Conservation (phyloP, 2,329 filamentous ascomycete genomes). For the Hortaea sp. region DNA sequence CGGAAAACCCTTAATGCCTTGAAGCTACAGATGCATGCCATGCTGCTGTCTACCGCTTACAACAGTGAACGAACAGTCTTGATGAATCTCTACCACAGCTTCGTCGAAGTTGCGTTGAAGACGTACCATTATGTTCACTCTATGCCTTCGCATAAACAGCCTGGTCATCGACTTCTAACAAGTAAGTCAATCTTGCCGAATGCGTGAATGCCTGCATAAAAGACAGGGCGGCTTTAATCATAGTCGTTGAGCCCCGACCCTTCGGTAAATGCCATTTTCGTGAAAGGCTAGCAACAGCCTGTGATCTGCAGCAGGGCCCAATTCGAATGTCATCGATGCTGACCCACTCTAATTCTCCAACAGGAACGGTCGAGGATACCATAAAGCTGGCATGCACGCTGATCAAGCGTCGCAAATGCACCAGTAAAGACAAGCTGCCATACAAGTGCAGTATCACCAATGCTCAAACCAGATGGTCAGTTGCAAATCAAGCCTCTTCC, state of each 20-base stretch:
- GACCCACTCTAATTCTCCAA: not conserved
- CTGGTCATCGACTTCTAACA: constrained; percentile 50
- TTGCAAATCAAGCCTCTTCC: constrained; percentile 6
- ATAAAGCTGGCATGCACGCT: constrained; percentile 55
- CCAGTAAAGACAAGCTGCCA: constrained; percentile 21
- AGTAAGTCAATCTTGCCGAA: constrained; percentile 29
- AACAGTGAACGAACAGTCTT: constrained; percentile 63
- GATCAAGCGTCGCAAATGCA: constrained; percentile 45
- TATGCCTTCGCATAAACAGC: constrained; percentile 48
- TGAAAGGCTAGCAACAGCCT: too few species aligned
- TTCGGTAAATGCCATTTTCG: too few species aligned
- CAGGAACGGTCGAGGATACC: constrained; percentile 57
- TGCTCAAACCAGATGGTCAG: constrained; percentile 53
- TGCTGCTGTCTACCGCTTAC: constrained; percentile 72
- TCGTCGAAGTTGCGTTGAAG: constrained; percentile 69
- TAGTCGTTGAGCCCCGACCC: too few species aligned
- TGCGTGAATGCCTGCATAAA: too few species aligned
- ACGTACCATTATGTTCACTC: constrained; percentile 51
- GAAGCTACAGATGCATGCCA: constrained; percentile 73
- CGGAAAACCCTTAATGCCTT: constrained; percentile 67
- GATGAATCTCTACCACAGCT: constrained; percentile 63
- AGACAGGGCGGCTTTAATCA: too few species aligned
- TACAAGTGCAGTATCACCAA: constrained; percentile 53
- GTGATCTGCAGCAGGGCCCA: too few species aligned
- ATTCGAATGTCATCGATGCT: not conserved